Evolutionary conservation across 495 filamentous ascomycete species (phyloP).

Genomic region (Stereocaulon alpinum): DNA sequence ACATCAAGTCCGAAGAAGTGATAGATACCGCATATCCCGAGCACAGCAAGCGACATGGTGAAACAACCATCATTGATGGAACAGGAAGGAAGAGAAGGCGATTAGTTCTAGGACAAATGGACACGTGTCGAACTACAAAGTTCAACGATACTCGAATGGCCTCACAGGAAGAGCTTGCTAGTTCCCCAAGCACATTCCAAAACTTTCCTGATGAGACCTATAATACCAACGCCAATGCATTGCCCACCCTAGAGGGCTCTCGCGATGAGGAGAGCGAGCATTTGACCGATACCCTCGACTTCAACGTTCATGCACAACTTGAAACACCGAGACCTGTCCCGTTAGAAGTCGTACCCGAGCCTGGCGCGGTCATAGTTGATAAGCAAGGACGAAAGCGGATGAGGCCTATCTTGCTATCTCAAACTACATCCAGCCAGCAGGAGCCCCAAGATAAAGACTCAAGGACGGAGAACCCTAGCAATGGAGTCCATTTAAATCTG

Average conservation of each 20-base stretch:
- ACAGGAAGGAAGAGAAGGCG: slow-evolving; percentile 33
- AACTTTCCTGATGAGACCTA: background rate
- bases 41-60: slow-evolving; percentile 8
- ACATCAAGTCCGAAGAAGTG: background rate
- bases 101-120: slow-evolving; percentile 19
- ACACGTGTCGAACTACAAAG: background rate
- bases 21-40: background rate
- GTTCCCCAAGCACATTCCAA: background rate
- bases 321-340: background rate
- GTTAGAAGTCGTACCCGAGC: background rate
- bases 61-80: slow-evolving; percentile 28
- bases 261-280: background rate
- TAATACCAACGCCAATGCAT: background rate
- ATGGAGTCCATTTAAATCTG: background rate
- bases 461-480: background rate
- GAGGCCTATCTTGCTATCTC: slow-evolving; percentile 19
- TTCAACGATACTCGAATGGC: background rate
- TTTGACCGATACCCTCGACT: background rate
- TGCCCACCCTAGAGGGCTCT: background rate
- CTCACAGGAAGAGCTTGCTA: background rate
- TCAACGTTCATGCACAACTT: background rate
- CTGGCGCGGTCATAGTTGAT: slow-evolving; percentile 25
- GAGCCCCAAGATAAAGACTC: background rate
- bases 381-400: slow-evolving; percentile 34
- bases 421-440: background rate